Base-by-base conservation (phyloP, 192 early-diverging fungal genomes). In the Coemansia sp. region DNA sequence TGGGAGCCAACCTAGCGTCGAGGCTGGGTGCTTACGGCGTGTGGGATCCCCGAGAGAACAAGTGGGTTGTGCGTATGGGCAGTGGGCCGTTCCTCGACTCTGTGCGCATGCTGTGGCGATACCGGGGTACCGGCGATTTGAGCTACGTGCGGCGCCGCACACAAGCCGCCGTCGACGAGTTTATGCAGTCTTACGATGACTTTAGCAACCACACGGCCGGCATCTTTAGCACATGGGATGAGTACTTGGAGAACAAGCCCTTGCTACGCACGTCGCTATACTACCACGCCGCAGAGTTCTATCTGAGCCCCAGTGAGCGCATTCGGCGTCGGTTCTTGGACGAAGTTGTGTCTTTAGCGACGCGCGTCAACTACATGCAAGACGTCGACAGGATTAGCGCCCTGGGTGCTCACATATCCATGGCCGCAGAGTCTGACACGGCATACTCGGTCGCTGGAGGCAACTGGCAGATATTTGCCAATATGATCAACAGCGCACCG, bases 351-450 rank as follows among this genome's bases (percentile, higher is more conserved):
- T 67, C 71, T 6, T 28, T 74, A 65, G 71, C 71, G 11, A 74
- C 71, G 16, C 45, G 71, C 16, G 66, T 74, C 45, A 74, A 74
- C 62, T 74, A 74, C 61, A 74, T 74, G 71, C 71, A 74, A 57
- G 71, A 74, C 34, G 43, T 74, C 26, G 66, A 67, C 31, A 3
- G 24, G 3, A 26, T 74, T 43, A 74, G 58, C 51, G 31, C 59
- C 14, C 33, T 74, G 34, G 65, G 71, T 46, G 71, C 71, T 3
- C 71, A 74, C 16, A 67, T 74, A 21, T 74, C 71, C 3, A 74
- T 74, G 71, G 71, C 71, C 0, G 65, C 71, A 5, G 65, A 63
- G 33, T 67, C 71, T 16, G 61, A 67, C 46, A 40, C 33, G 26
- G 71, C 56, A 2, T 74, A 67, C 40, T 74, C 71, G 34, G 62